These are phyloP conservation scores for Calocybe gangraenosa DNA, from an alignment of 768 basidiomycete genomes.

Conservation along the genomic window DNA sequence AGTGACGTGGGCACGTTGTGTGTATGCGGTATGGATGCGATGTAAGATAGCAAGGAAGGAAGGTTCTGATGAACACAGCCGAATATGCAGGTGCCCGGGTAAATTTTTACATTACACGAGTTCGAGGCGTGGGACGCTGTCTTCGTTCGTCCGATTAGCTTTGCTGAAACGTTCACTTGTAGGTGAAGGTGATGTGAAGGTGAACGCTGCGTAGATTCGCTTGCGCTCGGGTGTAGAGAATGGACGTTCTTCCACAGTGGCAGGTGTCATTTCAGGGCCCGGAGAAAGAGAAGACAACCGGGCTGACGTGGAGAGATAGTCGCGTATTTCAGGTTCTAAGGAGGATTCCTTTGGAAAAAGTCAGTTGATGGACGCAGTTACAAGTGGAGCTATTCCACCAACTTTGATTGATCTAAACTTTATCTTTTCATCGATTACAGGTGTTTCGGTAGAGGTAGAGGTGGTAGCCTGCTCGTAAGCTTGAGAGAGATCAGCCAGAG, in stretches of 20 bases:
- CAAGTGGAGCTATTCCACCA: conserved; percentile 18
- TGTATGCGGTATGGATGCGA: too few species aligned
- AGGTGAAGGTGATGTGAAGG: conserved; percentile 72
- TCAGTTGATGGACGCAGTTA: conserved; percentile 5
- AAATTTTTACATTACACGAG: conserved; percentile 14
- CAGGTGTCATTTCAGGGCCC: conserved; percentile 21
- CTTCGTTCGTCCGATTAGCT: conserved; percentile 26
- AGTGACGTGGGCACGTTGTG: too few species aligned
- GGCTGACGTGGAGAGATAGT: conserved; percentile 42
- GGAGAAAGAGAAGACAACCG: conserved; percentile 26
- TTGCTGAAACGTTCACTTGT: conserved; percentile 51
- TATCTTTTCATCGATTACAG: conserved; percentile 25
- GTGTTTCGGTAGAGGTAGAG: conserved; percentile 24
- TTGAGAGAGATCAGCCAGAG: conserved; percentile 70
- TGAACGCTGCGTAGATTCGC: conserved; percentile 69
- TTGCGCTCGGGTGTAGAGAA: conserved; percentile 76
- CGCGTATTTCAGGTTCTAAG: conserved; percentile 52
- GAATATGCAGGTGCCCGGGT: too few species aligned
- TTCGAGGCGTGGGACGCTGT: conserved; percentile 22
- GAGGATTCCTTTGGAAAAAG: conserved; percentile 41
- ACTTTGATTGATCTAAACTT: conserved; percentile 48
- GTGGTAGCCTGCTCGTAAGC: conserved; percentile 49
- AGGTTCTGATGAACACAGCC: too few species aligned
- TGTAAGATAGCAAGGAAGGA: too few species aligned
- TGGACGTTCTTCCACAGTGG: conserved; percentile 28